A percentile compares a stretch with the other conserved stretches of the same genome.
These are phyloP conservation scores for Claviceps digitariae DNA, from an alignment of 2,329 filamentous ascomycete species.

Conservation along the genomic window DNA sequence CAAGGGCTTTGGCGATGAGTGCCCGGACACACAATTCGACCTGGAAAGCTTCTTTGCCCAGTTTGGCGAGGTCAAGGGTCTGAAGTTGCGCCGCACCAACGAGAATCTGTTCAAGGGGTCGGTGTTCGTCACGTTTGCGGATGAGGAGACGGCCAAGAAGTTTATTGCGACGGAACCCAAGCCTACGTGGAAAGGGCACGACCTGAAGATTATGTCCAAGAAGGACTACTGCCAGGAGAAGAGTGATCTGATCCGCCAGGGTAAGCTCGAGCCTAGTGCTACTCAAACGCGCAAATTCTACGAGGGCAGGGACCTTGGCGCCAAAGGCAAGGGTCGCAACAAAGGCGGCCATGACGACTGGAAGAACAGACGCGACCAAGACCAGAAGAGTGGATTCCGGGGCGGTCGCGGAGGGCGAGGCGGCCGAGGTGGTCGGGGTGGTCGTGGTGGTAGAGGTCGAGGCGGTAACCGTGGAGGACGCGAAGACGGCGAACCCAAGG, in stretches of 20 bases:
- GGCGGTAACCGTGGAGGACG: conserved; percentile 26
- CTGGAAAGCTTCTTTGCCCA: conserved; percentile 83
- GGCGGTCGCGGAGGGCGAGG: conserved; percentile 31
- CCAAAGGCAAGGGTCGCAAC: conserved; percentile 16
- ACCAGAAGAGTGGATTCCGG: conserved; percentile 46
- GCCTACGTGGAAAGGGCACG: conserved; percentile 71
- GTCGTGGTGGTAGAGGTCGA: conserved; percentile 28
- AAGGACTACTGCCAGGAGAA: conserved; percentile 74
- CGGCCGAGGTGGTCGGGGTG: conserved; percentile 27
- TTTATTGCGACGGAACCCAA: conserved; percentile 71
- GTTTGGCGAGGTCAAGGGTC: conserved; percentile 64
- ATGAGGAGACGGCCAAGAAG: conserved; percentile 61
- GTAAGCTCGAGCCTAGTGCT: conserved; percentile 49
- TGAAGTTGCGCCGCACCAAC: conserved; percentile 70
- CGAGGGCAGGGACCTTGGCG: conserved; percentile 30
- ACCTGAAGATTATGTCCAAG: conserved; percentile 78
- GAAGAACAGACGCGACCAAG: conserved; percentile 49
- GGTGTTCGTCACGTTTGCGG: conserved; percentile 85
- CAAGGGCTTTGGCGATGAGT: conserved; percentile 85
- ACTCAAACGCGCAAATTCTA: conserved; percentile 31
- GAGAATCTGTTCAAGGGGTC: conserved; percentile 83
- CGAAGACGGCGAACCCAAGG: conserved; percentile 12
- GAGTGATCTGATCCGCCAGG: conserved; percentile 55
- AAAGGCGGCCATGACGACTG: conserved; percentile 42
- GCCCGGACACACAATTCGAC: conserved; percentile 77